Base-by-base conservation (phyloP, 2,329 filamentous ascomycete species). In the Aspergillus nomiae region DNA sequence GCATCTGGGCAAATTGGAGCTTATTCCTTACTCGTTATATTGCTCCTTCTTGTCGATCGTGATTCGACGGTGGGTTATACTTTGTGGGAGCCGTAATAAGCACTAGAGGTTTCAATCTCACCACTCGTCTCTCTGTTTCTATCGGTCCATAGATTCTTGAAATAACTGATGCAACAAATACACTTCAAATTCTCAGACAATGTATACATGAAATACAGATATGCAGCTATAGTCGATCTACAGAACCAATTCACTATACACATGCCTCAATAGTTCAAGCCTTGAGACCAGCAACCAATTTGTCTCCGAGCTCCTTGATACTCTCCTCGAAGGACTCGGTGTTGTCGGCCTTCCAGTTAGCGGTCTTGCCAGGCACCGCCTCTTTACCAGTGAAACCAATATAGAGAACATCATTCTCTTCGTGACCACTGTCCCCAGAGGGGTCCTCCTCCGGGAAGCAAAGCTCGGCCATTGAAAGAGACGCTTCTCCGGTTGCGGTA, bases 351-450 rank as follows among this genome's bases (percentile, higher is more conserved):
- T 76, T 75, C 87, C 87, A 90, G 34, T 82, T 76, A 0, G 87
- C 87, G 24, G 80, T 81, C 2, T 75, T 71, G 1, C 86, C 87
- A 0, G 86, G 86, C 0, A 88, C 84, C 0, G 88, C 86, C 7
- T 84, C 81, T 0, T 73, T 61, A 1, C 87, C 87, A 0, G 78
- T 78, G 69, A 90, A 90, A 0, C 85, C 88, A 56, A 90, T 80
- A 73, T 85, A 90, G 41, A 90, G 74, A 0, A 90, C 85, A 71
- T 90, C 86, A 38, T 86, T 81, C 19, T 78, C 74, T 46, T 81
- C 80, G 72, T 89, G 83, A 1, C 88, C 87, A 59, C 74, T 78
- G 71, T 88, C 77, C 3, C 87, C 88, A 43, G 77, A 85, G 36
- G 90, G 76, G 1, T 71, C 71, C 19, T 77, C 71, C 7, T 78